These are phyloP conservation scores for Platismatia glauca DNA, from an alignment of 495 filamentous ascomycete genomes.

Conservation along the genomic window DNA sequence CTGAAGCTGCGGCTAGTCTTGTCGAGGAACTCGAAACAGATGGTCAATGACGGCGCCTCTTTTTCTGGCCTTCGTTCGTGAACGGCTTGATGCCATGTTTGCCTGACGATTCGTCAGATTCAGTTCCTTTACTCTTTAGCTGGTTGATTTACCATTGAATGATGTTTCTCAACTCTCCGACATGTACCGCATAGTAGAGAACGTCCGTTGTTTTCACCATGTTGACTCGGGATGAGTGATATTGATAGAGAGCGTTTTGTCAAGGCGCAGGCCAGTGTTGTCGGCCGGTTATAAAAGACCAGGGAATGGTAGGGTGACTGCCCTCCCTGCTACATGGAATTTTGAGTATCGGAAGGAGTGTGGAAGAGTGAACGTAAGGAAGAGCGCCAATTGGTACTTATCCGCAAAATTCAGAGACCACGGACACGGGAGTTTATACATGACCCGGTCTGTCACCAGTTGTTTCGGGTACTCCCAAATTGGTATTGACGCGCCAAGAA, in stretches of 20 bases:
- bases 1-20: conserved; percentile 88
- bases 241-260: background rate
- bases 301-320: background rate
- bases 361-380: background rate
- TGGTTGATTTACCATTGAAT: conserved; percentile 71
- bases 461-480: no score
- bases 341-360: background rate
- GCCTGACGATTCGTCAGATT: conserved; percentile 47
- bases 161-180: conserved; percentile 69
- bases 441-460: no score
- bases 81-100: conserved; percentile 89
- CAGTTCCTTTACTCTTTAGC: background rate
- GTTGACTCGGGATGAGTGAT: conserved; percentile 16
- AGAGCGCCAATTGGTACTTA: conserved; percentile 3
- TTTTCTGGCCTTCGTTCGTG: conserved; percentile 70
- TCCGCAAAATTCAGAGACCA: conserved; percentile 2
- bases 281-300: background rate
- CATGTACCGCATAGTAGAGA: conserved; percentile 71
- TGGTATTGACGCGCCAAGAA: background rate
- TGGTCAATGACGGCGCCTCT: conserved; percentile 61
- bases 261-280: background rate
- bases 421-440: no score
- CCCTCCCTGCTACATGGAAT: background rate
- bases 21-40: conserved; percentile 81
- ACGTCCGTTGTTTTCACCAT: conserved; percentile 48